Evolutionary conservation across 2,329 filamentous ascomycete genomes (phyloP).

Genomic region (Colletotrichum siamense): DNA sequence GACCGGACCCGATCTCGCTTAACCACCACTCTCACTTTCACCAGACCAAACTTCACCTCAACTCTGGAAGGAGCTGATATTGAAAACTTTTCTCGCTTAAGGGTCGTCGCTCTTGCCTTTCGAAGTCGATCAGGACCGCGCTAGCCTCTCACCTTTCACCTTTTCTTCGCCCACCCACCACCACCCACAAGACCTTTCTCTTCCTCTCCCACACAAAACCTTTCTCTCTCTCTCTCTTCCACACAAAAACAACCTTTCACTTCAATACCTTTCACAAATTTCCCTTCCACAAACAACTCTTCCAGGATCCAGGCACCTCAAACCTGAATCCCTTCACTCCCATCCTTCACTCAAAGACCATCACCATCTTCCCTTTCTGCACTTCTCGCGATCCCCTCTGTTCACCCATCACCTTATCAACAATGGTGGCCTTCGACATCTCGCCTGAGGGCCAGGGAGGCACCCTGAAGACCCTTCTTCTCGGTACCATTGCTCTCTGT

Average conservation of each 20-base stretch:
- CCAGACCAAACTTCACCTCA: background rate
- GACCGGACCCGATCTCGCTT: background rate
- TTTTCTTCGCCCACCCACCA: background rate
- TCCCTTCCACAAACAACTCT: background rate
- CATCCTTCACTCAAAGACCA: background rate
- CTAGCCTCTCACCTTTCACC: background rate
- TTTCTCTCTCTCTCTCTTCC: background rate
- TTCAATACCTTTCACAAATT: background rate
- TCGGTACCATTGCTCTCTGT: background rate
- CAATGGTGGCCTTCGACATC: background rate
- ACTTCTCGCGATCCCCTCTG: background rate
- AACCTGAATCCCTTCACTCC: background rate
- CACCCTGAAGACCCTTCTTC: background rate
- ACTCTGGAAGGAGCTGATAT: background rate
- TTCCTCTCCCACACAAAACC: background rate
- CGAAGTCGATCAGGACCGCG: background rate
- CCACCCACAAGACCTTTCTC: background rate
- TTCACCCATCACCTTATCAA: background rate
- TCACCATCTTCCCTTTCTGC: background rate
- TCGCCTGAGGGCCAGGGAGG: background rate
- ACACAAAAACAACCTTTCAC: background rate
- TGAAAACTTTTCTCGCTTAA: background rate
- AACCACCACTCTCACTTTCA: background rate
- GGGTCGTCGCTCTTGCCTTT: background rate
- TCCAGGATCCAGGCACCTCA: background rate